A percentile compares a stretch with the other conserved stretches of the same genome.
Evolutionary conservation across 305 asterid species (phyloP).

Genomic region (Euphrasia arctica): DNA sequence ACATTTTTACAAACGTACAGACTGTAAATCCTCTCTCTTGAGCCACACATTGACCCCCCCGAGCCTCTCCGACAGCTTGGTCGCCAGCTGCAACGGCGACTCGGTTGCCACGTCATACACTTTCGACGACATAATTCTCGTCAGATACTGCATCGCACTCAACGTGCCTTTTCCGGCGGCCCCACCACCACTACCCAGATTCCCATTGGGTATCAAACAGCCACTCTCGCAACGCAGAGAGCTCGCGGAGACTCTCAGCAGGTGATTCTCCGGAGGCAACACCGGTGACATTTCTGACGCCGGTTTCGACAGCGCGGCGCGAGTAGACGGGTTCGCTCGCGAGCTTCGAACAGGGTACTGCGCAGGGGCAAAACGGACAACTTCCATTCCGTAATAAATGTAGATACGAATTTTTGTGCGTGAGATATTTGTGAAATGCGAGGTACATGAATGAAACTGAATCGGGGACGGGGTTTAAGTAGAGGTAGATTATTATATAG

Average conservation of each 20-base stretch:
- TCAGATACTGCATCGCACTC: slow-evolving; percentile 69
- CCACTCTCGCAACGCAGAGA: slow-evolving; percentile 74
- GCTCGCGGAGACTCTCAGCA: slow-evolving; percentile 46
- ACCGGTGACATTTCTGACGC: slow-evolving; percentile 24
- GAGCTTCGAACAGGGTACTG: slow-evolving; percentile 12
- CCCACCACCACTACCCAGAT: slow-evolving; percentile 15
- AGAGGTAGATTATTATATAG: no score
- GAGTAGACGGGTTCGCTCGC: slow-evolving; percentile 19
- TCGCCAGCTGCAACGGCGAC: slow-evolving; percentile 74
- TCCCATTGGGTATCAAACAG: slow-evolving; percentile 42
- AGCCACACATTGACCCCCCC: slow-evolving; percentile 72
- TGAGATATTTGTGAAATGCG: not conserved
- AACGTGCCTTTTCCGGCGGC: slow-evolving; percentile 25
- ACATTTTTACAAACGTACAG: slow-evolving; percentile 39
- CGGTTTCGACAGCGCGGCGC: slow-evolving; percentile 38
- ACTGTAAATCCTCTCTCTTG: slow-evolving; percentile 88
- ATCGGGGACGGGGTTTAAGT: no score
- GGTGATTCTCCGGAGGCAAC: slow-evolving; percentile 32
- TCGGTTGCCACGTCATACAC: slow-evolving; percentile 87
- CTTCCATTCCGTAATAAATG: no score
- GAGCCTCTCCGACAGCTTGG: slow-evolving; percentile 58
- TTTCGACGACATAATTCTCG: slow-evolving; percentile 67
- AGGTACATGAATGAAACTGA: no score
- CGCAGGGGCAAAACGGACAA: no score
- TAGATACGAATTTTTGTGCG: no score